These are phyloP conservation scores for Russula sp. DNA, from an alignment of 768 basidiomycete species.

Conservation along the genomic window DNA sequence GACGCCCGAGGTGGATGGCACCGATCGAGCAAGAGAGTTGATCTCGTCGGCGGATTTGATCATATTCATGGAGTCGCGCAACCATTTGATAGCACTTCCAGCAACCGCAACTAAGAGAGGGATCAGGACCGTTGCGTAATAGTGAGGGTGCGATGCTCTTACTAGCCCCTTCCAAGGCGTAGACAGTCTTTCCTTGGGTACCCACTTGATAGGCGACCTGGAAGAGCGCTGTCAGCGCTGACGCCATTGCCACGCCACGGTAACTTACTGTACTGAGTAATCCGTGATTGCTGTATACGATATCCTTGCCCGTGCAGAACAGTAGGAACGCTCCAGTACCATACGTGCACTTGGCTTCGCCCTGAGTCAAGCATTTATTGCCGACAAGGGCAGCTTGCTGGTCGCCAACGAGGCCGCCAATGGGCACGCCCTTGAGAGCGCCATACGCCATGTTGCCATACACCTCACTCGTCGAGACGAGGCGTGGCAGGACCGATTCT, in stretches of 20 bases:
- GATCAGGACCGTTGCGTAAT: background rate
- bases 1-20: slow-evolving; percentile 76
- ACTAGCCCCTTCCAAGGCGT: slow-evolving; percentile 94
- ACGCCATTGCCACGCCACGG: background rate
- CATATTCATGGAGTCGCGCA: slow-evolving; percentile 84
- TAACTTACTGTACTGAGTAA: slow-evolving; percentile 74
- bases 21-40: slow-evolving; percentile 75
- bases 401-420: slow-evolving; percentile 94
- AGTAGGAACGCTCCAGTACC: slow-evolving; percentile 96
- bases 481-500: slow-evolving; percentile 68
- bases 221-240: background rate
- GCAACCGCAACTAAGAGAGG: slow-evolving; percentile 73
- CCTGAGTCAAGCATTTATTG: slow-evolving; percentile 87
- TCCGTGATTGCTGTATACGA: slow-evolving; percentile 81
- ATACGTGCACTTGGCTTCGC: slow-evolving; percentile 97
- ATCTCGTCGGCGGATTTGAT: slow-evolving; percentile 79
- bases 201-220: slow-evolving; percentile 91
- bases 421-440: slow-evolving; percentile 65
- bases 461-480: slow-evolving; percentile 89
- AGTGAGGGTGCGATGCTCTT: slow-evolving; percentile 31
- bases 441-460: slow-evolving; percentile 76
- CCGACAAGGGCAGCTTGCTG: slow-evolving; percentile 96
- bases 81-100: slow-evolving; percentile 94
- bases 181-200: slow-evolving; percentile 68
- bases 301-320: slow-evolving; percentile 87